Percentiles rank a stretch among this genome's conserved stretches.
Evolutionary conservation across 768 basidiomycete genomes (phyloP).

Genomic region (Calocybe cyanea): DNA sequence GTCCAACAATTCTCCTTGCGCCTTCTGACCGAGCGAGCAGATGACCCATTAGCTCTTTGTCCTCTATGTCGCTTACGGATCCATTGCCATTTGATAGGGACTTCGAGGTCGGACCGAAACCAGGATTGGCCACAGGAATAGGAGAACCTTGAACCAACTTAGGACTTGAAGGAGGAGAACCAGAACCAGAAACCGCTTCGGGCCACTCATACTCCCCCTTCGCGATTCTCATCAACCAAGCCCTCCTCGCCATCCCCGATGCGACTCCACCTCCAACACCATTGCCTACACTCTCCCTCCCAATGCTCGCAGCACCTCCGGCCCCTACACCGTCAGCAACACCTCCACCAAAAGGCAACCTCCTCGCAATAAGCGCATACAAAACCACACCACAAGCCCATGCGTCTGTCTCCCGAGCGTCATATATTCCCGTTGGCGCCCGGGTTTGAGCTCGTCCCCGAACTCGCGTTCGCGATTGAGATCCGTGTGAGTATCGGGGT

Average conservation of each 20-base stretch:
- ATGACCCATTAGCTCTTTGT: constrained; percentile 32
- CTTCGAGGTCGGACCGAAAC: too few species aligned
- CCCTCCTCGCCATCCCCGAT: constrained; percentile 38
- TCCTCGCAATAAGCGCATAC: constrained; percentile 68
- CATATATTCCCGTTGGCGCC: constrained; percentile 52
- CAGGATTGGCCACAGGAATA: too few species aligned
- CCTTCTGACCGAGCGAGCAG: constrained; percentile 37
- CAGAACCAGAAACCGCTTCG: constrained; percentile 7
- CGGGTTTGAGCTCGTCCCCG: constrained; percentile 1
- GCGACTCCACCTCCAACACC: constrained; percentile 17
- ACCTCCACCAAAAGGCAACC: constrained; percentile 70
- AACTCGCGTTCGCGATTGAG: neutral
- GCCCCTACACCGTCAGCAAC: constrained; percentile 17
- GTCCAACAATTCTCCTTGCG: constrained; percentile 51
- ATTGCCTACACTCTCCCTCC: constrained; percentile 19
- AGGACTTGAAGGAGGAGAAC: neutral
- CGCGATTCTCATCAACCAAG: constrained; percentile 76
- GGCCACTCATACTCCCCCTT: constrained; percentile 80
- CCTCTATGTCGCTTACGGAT: constrained; percentile 13
- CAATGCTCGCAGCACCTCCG: constrained; percentile 34
- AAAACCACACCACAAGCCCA: constrained; percentile 92
- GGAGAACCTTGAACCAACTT: too few species aligned
- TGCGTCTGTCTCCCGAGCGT: constrained; percentile 80
- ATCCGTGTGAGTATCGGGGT: neutral
- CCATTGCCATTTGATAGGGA: neutral